phyloP scores from a whole-genome alignment of 2,329 filamentous ascomycete genomes.

The Passalora sequoiae region DNA sequence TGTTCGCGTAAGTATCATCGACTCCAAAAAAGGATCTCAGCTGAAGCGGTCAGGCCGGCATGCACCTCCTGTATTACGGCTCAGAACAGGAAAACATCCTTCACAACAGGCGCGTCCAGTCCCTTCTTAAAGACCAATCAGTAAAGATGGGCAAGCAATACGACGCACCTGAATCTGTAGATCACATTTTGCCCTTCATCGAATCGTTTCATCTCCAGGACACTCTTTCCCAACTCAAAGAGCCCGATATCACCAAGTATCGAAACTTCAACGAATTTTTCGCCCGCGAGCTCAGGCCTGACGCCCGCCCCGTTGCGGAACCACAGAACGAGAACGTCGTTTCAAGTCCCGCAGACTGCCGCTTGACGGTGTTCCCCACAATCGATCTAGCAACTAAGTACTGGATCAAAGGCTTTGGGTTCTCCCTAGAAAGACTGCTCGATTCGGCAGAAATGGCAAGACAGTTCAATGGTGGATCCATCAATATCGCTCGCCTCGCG shows the following conservation, averaged over 20 bases:
- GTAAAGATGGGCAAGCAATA: conserved; percentile 41
- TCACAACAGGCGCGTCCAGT: conserved; percentile 33
- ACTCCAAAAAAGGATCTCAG: too few relatives aligned
- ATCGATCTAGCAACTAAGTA: conserved; percentile 38
- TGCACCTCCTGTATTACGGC: conserved; percentile 44
- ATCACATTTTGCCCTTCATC: conserved; percentile 41
- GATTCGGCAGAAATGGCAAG: conserved; percentile 27
- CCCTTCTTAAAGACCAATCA: conserved; percentile 35
- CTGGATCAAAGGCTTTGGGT: conserved; percentile 43
- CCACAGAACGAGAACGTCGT: conserved; percentile 32
- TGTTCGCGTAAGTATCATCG: conserved; percentile 32
- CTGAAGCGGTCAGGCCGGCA: conserved; percentile 37
- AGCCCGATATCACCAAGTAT: conserved; percentile 38
- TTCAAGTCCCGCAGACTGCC: conserved; percentile 37
- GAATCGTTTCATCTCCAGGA: conserved; percentile 35
- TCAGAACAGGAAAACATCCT: conserved; percentile 36
- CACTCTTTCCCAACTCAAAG: conserved; percentile 32
- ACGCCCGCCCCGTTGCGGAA: conserved; percentile 37
- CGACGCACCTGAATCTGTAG: conserved; percentile 34
- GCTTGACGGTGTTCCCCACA: conserved; percentile 37
- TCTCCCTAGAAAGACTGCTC: conserved; percentile 34
- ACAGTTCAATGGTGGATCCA: conserved; percentile 34
- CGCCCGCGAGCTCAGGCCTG: conserved; percentile 34
- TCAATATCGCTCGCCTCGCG: conserved; percentile 39
- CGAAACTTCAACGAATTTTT: conserved; percentile 44